Base-by-base conservation (phyloP, 192 early-diverging fungal genomes). In the Glomus cerebriforme region DNA sequence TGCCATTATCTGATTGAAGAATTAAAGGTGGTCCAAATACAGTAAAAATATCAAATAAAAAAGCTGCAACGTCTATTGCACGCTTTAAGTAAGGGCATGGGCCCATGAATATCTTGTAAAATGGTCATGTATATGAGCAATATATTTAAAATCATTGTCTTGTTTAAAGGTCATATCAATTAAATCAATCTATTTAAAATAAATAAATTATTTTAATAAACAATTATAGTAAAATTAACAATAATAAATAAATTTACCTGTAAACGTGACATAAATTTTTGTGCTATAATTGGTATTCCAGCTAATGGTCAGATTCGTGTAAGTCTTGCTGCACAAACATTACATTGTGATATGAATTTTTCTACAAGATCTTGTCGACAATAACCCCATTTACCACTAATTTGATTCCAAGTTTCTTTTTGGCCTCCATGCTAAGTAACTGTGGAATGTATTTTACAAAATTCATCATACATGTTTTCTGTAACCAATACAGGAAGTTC, bases 31-130 rank as follows among this genome's bases (percentile, higher is more conserved):
- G 39, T 37, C 69, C 24, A 47, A 71, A 71, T 71, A 22, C n/a
- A 19, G 37, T 70, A 70, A 70, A 70, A 27, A 37, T 17, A n/a
- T 71, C 3, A 47, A 71, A 71, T 22, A 70, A 22, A 71, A 71
- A 71, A 9, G 9, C 45, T 47, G 69, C 69, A 17, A 71, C 39
- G 7, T 43, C 22, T 39, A 70, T 37, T 26, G 68, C 34, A 43
- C 26, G 5, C 15, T 71, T 71, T 45, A 45, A 45, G 35, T 71
- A 45, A 71, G 43, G 27, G 39, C 39, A 0, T n/a, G 2, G 12
- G 69, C 37, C 3, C n/a, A 71, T 24, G 69, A 71, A 43, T 45
- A 71, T 27, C n/a, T 37, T 45, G 69, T 71, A n/a, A 71, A 71
- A 24, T 71, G n/a, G 15, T 71, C 37, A 26, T n/a, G 9, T 7